Percentiles rank a stretch among this genome's conserved stretches.
Evolutionary conservation across 177 flowering plant species (phyloP).

Genomic region (Telopea speciosissima): DNA sequence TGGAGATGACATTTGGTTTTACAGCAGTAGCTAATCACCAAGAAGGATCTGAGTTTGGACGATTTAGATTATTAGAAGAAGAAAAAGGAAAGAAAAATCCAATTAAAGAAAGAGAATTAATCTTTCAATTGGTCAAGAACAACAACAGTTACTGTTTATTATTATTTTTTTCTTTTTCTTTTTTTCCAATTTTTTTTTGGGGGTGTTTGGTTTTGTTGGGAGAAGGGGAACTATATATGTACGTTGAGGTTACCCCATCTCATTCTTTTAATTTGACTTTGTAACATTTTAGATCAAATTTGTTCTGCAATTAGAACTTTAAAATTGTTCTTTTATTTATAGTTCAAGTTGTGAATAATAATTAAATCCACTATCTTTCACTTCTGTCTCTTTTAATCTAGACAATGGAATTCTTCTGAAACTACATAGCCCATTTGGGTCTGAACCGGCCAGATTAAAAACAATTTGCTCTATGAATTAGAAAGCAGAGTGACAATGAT

Average conservation of each 20-base stretch:
- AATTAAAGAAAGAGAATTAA: no score
- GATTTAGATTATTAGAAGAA: no score
- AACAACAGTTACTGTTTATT: no score
- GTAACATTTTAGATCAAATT: neutral
- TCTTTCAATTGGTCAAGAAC: no score
- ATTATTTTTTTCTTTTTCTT: neutral
- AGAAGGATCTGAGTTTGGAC: no score
- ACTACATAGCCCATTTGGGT: neutral
- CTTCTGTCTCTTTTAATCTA: neutral
- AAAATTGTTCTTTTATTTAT: neutral
- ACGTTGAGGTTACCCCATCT: slow-evolving; percentile 1
- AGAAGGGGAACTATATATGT: neutral
- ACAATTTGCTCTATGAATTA: neutral
- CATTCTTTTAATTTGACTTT: slow-evolving; percentile 7
- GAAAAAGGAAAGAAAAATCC: no score
- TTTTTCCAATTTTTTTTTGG: neutral
- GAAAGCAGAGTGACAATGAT: no score
- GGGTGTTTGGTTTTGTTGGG: neutral
- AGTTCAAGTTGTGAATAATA: neutral
- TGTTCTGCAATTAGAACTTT: no score
- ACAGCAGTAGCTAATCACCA: slow-evolving; percentile 47
- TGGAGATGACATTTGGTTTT: slow-evolving; percentile 44
- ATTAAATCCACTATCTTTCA: neutral
- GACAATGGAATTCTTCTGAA: neutral
- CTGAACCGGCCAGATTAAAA: no score